Evolutionary conservation across 2,329 filamentous ascomycete species (phyloP).

Genomic region (Fusarium papillatum): DNA sequence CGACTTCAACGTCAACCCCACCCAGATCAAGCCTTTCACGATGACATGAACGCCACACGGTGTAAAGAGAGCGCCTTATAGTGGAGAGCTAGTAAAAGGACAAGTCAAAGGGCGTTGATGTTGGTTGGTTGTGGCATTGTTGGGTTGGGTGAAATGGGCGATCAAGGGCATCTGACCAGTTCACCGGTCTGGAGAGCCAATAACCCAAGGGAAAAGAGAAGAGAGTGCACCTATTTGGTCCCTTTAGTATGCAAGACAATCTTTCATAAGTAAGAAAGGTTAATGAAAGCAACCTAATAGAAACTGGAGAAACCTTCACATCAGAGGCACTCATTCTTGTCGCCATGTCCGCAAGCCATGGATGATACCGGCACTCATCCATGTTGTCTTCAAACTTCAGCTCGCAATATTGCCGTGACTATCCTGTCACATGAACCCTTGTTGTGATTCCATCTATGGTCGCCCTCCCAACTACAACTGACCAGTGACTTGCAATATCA

Average conservation of each 20-base stretch:
- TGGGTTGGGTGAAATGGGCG: neutral
- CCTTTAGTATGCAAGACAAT: neutral
- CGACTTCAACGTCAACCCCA: neutral
- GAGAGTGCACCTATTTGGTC: neutral
- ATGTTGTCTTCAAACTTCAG: neutral
- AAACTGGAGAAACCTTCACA: neutral
- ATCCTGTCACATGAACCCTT: neutral
- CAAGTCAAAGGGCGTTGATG: neutral
- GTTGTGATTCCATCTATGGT: neutral
- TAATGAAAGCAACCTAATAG: neutral
- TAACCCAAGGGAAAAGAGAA: neutral
- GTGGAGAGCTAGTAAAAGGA: neutral
- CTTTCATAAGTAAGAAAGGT: neutral
- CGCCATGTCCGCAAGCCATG: neutral
- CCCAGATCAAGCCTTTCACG: neutral
- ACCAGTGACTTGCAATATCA: too few relatives aligned
- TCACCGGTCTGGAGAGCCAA: neutral
- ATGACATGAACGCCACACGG: neutral
- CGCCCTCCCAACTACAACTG: neutral
- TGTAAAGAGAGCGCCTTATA: neutral
- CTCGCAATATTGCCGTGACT: neutral
- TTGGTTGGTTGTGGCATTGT: neutral
- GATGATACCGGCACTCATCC: neutral
- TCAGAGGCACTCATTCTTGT: neutral
- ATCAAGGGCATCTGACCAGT: neutral